These are phyloP conservation scores for Venturia nashicola DNA, from an alignment of 2,329 filamentous ascomycete genomes.

Conservation along the genomic window DNA sequence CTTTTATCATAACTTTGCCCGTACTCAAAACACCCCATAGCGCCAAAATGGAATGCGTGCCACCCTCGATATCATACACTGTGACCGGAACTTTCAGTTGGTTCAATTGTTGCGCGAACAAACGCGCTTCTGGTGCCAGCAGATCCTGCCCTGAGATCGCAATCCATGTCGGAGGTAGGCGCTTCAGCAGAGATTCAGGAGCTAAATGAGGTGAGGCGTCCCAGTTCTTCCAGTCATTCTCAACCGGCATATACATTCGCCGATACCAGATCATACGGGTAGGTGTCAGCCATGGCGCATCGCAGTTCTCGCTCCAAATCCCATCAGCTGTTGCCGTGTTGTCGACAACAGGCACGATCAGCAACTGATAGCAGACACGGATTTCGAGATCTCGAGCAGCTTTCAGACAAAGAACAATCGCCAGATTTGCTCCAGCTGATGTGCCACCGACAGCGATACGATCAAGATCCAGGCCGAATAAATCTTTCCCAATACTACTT, in stretches of 20 bases:
- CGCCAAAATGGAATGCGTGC: conserved; percentile 3
- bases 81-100: background rate
- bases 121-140: conserved; percentile 19
- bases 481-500: background rate
- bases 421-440: conserved; percentile 11
- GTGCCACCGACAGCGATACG: background rate
- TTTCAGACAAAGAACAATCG: conserved; percentile 14
- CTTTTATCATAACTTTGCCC: background rate
- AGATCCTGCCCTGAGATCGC: conserved; percentile 23
- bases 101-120: background rate
- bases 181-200: conserved; percentile 14
- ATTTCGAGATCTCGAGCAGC: conserved; percentile 9
- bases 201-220: conserved; percentile 22
- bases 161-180: conserved; percentile 21
- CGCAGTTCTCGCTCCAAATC: conserved; percentile 12
- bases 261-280: conserved; percentile 25
- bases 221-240: conserved; percentile 17
- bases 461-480: background rate
- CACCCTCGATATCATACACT: background rate
- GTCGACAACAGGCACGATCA: conserved; percentile 25
- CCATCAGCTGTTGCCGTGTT: conserved; percentile 20
- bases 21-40: background rate
- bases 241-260: conserved; percentile 20
- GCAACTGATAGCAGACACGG: conserved; percentile 12
- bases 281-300: conserved; percentile 25